Base-by-base conservation (phyloP, 208 protist species). In the Acanthamoeba comandoni region DNA sequence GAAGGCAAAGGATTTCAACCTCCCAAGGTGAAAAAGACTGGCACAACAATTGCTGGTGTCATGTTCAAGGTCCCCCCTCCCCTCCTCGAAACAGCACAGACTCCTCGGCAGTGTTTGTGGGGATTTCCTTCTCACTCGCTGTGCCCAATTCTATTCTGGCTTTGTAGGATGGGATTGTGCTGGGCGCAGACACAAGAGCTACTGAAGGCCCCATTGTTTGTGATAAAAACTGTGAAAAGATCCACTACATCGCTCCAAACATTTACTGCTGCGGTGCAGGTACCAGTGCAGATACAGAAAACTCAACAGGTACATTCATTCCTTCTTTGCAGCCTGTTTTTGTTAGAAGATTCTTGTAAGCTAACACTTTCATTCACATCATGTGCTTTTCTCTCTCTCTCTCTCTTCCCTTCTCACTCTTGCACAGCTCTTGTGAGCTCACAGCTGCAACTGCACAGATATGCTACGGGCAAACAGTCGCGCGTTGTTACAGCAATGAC, bases 181-280 rank as follows among this genome's bases (percentile, higher is more conserved):
- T 99, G 15, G 99, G 98, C 35, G 99, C 99, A 43, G 99, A 99
- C 96, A 99, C 99, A 2, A 96, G 99, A 80, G 99, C 99, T 17
- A 99, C 99, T 13, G 97, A 97, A 77, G 99, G 98, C 51, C 96
- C 95, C 85, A 99, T 99, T 88, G 99, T 99, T 24, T 98, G 98
- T 2, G 99, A 99, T 93, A 99, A 99, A 96, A 98, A 98, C 91
- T 99, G 99, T 96, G 95, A 98, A 85, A 99, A 99, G 96, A 99
- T 99, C 92, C 99, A 99, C 94, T 99, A 99, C 96, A 99, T 99
- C 94, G 98, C 99, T 9, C 97, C 98, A 53, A 99, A 99, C 92
- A 99, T 99, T 49, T 99, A 98, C 96, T 99, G 99, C 96, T 99
- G 98, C 93, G 99, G 99, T 92, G 99, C 99, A 48, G 99, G 99